phyloP scores from a whole-genome alignment of 768 basidiomycete genomes.

The Coprinopsis strossmayeri region DNA sequence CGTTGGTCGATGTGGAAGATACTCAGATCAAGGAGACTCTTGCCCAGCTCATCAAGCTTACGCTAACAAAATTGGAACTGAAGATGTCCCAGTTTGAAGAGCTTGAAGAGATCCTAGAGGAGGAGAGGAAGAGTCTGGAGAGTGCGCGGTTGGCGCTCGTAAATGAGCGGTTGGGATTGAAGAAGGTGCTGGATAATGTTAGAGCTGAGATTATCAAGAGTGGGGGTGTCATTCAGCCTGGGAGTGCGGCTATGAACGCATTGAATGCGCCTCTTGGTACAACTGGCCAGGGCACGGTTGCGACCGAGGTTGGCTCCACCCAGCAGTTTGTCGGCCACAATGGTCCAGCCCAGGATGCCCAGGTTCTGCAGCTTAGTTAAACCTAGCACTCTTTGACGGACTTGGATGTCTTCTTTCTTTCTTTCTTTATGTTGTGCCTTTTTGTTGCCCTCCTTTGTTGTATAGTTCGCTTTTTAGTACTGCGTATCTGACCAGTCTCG shows the following conservation, averaged over 20 bases:
- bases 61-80: slow-evolving; percentile 81
- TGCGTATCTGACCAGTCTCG: no score
- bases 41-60: slow-evolving; percentile 79
- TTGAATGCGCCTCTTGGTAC: slow-evolving; percentile 37
- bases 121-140: slow-evolving; percentile 83
- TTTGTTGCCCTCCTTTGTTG: no score
- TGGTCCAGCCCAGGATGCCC: slow-evolving; percentile 52
- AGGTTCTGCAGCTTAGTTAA: slow-evolving; percentile 43
- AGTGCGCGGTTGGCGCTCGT: slow-evolving; percentile 72
- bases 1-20: slow-evolving; percentile 81
- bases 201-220: slow-evolving; percentile 57
- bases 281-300: slow-evolving; percentile 53
- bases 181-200: slow-evolving; percentile 66
- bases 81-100: slow-evolving; percentile 96
- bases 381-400: no score
- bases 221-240: slow-evolving; percentile 21
- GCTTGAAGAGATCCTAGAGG: slow-evolving; percentile 86
- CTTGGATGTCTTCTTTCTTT: no score
- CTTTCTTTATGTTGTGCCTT: no score
- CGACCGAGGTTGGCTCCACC: slow-evolving; percentile 43
- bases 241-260: slow-evolving; percentile 15
- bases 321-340: slow-evolving; percentile 41
- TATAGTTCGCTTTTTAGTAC: no score
- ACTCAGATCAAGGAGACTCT: slow-evolving; percentile 71
- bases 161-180: slow-evolving; percentile 68